Conservation (phyloP, 148 eudicot species). For the Rhododendron molle region DNA sequence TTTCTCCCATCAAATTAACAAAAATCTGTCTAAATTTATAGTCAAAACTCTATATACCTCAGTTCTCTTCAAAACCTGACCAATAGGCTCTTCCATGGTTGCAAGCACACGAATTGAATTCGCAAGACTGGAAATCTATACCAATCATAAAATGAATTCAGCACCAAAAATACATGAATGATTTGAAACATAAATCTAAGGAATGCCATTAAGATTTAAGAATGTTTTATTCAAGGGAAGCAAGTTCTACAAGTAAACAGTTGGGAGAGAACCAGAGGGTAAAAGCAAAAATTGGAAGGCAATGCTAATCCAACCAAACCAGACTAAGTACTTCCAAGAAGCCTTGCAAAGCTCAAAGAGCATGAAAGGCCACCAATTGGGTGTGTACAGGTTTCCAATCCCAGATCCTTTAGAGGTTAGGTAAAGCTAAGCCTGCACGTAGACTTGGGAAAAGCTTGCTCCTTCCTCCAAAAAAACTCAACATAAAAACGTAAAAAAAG, state of each 20-base stretch:
- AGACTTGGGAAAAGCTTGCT: neutral
- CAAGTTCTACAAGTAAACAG: neutral
- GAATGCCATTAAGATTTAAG: too few species aligned
- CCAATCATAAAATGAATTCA: slow-evolving; percentile 4
- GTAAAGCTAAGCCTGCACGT: neutral
- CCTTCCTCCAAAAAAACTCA: neutral
- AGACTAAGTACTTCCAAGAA: neutral
- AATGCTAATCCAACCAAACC: slow-evolving; percentile 11
- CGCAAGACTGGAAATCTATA: slow-evolving; percentile 71
- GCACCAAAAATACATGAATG: neutral
- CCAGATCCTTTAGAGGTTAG: neutral
- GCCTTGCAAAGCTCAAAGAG: neutral
- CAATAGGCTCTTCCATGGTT: slow-evolving; percentile 93
- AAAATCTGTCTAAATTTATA: neutral
- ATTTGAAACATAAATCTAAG: neutral
- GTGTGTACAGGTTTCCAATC: neutral
- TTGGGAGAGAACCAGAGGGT: slow-evolving; percentile 1
- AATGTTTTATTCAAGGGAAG: neutral
- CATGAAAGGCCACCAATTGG: slow-evolving; percentile 4
- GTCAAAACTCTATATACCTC: slow-evolving; percentile 41
- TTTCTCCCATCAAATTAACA: neutral
- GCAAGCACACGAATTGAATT: slow-evolving; percentile 88
- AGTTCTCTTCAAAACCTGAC: slow-evolving; percentile 68
- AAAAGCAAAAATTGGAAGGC: neutral
- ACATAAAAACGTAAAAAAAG: neutral